phyloP scores from a whole-genome alignment of 2,329 filamentous ascomycete genomes.

The Botrytis sinoallii region DNA sequence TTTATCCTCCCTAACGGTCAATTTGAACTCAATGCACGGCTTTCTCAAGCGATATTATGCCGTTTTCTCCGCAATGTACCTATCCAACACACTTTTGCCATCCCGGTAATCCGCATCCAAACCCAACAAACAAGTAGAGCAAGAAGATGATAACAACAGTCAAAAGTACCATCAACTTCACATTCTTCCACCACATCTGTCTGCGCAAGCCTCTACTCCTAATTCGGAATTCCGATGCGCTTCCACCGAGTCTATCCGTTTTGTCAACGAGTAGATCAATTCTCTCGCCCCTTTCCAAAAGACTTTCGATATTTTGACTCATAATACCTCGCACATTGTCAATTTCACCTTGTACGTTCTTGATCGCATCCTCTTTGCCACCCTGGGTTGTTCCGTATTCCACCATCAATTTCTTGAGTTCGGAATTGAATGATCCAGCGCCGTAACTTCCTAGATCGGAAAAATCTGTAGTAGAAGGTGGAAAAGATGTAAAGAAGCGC shows the following conservation, averaged over 20 bases:
- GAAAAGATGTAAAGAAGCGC: constrained; percentile 74
- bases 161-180: constrained; percentile 84
- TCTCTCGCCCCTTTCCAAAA: constrained; percentile 85
- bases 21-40: not conserved
- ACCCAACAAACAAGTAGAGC: constrained; percentile 68
- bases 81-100: constrained; percentile 38
- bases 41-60: not conserved
- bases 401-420: constrained; percentile 74
- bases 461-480: constrained; percentile 67
- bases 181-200: constrained; percentile 99
- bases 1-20: not conserved
- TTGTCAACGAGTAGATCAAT: constrained; percentile 95
- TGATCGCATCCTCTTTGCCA: constrained; percentile 75
- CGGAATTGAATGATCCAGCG: constrained; percentile 79
- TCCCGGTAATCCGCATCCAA: constrained; percentile 67
- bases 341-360: constrained; percentile 82
- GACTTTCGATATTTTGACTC: constrained; percentile 90
- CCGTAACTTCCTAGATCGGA: constrained; percentile 81
- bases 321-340: constrained; percentile 90
- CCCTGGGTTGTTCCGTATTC: constrained; percentile 78
- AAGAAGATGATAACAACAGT: constrained; percentile 69
- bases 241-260: constrained; percentile 87
- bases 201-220: constrained; percentile 81
- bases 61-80: constrained; percentile 1
- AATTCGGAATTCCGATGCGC: constrained; percentile 85